Conservation (phyloP, 148 eudicot genomes). For the Nepenthes gracilis region DNA sequence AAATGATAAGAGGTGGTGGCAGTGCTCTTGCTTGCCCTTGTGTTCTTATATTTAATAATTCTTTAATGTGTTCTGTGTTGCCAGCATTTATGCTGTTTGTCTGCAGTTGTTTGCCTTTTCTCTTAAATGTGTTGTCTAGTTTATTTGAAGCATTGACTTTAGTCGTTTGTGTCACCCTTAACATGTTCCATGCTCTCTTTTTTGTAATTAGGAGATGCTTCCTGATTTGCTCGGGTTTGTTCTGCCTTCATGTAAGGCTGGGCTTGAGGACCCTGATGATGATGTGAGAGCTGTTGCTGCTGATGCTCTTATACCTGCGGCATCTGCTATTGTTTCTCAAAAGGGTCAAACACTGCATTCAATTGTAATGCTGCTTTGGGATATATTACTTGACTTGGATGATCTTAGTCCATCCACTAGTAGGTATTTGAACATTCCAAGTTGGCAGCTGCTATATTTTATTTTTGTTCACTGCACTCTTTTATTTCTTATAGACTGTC, state of each 20-base stretch:
- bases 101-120: no score
- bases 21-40: no score
- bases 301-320: slow-evolving; percentile 92
- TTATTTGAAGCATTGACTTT: no score
- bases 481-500: no score
- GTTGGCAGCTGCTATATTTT: background rate
- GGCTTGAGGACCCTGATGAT: slow-evolving; percentile 98
- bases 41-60: no score
- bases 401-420: slow-evolving; percentile 99
- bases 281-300: slow-evolving; percentile 99
- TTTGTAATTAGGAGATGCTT: slow-evolving; percentile 52
- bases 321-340: slow-evolving; percentile 62
- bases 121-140: no score
- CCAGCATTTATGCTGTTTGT: no score
- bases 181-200: background rate
- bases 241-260: slow-evolving; percentile 94
- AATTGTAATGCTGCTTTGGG: slow-evolving; percentile 89
- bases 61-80: no score
- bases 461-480: background rate
- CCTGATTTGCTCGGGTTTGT: slow-evolving; percentile 68
- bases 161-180: no score
- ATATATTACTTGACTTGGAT: slow-evolving; percentile 92
- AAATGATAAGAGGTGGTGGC: no score
- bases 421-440: slow-evolving; percentile 11
- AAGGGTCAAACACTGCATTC: slow-evolving; percentile 58